Base-by-base conservation (phyloP, 2,329 filamentous ascomycete genomes). In the Tolypocladium tundrense region DNA sequence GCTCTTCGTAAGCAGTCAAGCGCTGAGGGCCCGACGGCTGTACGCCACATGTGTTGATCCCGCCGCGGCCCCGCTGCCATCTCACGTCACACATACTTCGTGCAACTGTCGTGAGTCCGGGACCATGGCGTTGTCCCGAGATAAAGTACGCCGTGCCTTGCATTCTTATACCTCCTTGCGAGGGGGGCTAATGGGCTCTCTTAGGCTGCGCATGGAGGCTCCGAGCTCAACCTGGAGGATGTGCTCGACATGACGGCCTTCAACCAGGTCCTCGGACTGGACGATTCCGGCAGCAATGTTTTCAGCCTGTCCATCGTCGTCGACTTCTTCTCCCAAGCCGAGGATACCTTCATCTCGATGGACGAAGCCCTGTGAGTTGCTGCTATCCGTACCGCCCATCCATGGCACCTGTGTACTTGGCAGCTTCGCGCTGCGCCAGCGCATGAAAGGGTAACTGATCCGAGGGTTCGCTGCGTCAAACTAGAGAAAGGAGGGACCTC, bases 261-360 rank as follows among this genome's bases (percentile, higher is more conserved):
- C 68, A 86, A 88, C 67, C 94, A 97, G 78, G 97, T 99, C 71
- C 84, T 97, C 62, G 94, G 97, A 74, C 97, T 99, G 93, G 93
- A 99, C 72, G 93, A 97, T 62, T 88, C 90, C 63, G 84, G 86
- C 14, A 88, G 93, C 62, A 82, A 86, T 65, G 91, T 96, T 53
- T 97, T 97, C 79, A 95, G 89, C 75, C 84, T 80, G 66, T 87
- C 88, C 61, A 92, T 99, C 64, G 92, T 97, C 54, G 88, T 85
- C 69, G 90, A 91, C 60, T 99, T 96, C 78, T 96, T 97, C 65
- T 86, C 91, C 21, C 94, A 99, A 75, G 93, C 91, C 45, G 83
- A 91, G 64, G 81, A 83, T 64, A 97, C 93, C 0, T 97, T 97
- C 72, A 75, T 75, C 24, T 85, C 91, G 66, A 97, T 99, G 87